A percentile compares a stretch with the other conserved stretches of the same genome.
phyloP scores from a whole-genome alignment of 202 grass and related monocot species.

The Cymbopogon flexuosus region DNA sequence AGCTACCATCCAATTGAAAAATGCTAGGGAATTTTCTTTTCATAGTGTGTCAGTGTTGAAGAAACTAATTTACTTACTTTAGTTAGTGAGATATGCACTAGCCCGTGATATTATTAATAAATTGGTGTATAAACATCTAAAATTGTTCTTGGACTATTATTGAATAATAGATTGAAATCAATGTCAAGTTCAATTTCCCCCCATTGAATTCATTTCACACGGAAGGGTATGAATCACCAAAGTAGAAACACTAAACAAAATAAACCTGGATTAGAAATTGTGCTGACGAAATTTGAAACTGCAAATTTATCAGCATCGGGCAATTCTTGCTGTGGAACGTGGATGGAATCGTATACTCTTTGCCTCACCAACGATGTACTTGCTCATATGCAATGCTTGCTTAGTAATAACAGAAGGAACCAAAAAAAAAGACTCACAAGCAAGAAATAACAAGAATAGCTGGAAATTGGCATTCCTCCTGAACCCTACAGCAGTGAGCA shows the following conservation, averaged over 20 bases:
- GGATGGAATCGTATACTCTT: neutral
- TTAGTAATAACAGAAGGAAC: neutral
- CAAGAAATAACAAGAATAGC: slow-evolving; percentile 58
- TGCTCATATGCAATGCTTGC: neutral
- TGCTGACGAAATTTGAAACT: neutral
- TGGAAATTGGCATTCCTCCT: slow-evolving; percentile 75
- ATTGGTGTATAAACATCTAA: neutral
- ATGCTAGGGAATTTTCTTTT: neutral
- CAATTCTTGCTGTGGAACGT: neutral
- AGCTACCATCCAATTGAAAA: neutral
- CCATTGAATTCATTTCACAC: neutral
- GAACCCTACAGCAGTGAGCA: slow-evolving; percentile 49
- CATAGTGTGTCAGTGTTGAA: neutral
- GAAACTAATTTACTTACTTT: neutral
- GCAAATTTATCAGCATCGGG: neutral
- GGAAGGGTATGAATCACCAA: neutral
- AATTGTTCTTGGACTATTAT: neutral
- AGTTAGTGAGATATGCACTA: neutral
- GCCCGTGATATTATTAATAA: neutral
- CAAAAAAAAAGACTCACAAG: slow-evolving; percentile 64
- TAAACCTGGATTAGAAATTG: neutral
- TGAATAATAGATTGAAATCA: neutral
- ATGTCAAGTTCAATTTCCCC: neutral
- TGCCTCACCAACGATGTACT: neutral
- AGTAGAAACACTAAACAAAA: neutral